phyloP scores from a whole-genome alignment of 306 rosid species.

The Amphicarpaea edgeworthii region DNA sequence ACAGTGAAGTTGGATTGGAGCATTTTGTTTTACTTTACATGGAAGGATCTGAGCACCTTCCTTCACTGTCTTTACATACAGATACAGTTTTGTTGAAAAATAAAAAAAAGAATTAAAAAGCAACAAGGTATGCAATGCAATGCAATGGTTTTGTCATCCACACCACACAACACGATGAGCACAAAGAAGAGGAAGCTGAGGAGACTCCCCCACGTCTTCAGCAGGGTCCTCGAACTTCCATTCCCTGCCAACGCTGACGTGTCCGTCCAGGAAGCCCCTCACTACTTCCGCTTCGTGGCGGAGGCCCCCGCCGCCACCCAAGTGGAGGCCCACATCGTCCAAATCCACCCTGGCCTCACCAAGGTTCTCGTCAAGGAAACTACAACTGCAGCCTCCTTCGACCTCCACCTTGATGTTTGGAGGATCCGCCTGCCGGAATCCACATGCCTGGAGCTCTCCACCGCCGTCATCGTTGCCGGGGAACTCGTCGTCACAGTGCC shows the following conservation, averaged over 20 bases:
- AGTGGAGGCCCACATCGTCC: constrained; percentile 66
- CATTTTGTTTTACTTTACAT: neutral
- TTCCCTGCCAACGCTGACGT: constrained; percentile 80
- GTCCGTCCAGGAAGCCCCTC: constrained; percentile 59
- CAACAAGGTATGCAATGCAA: no score
- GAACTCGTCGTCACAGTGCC: constrained; percentile 91
- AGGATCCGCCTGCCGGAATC: constrained; percentile 82
- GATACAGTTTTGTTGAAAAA: no score
- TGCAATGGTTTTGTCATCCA: no score
- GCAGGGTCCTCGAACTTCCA: constrained; percentile 78
- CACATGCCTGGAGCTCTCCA: constrained; percentile 73
- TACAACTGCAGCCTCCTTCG: constrained; percentile 58
- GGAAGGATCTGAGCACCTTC: constrained; percentile 48
- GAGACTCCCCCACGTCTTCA: constrained; percentile 82
- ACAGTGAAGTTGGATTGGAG: neutral
- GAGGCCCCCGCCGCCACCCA: constrained; percentile 43
- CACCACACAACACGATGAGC: no score
- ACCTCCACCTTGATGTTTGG: constrained; percentile 76
- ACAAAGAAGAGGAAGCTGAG: no score
- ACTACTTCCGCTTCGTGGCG: constrained; percentile 75
- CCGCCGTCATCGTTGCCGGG: constrained; percentile 67
- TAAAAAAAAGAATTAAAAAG: neutral
- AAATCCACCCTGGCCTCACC: constrained; percentile 80
- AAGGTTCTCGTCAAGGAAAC: constrained; percentile 73
- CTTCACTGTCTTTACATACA: constrained; percentile 39